Base-by-base conservation (phyloP, 441 rosid genomes). In the Gossypium lobatum region DNA sequence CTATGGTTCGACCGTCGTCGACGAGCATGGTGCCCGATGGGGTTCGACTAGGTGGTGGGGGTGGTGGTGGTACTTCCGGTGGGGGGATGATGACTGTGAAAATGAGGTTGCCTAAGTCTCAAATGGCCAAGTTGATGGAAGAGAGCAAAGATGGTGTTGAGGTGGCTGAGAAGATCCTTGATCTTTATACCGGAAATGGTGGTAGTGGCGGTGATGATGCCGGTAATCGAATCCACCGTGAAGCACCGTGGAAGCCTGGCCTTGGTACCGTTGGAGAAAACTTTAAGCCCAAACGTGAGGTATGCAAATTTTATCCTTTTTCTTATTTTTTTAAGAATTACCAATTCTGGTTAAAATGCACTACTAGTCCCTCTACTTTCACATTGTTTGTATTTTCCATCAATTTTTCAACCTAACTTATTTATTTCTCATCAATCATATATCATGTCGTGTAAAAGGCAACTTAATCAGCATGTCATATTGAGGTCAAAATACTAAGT, bases 161-260 rank as follows among this genome's bases (percentile, higher is more conserved):
- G 79, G 88, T 81, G 23, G 88, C 88, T 0, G 81, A 84, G 77
- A 88, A 82, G 82, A 84, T 89, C 17, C 66, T 84, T 28, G 75
- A 78, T 79, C 70, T 86, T 4, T 89, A 84, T 11, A 53, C 65
- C 69, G 81, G 64, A 7, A 77, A 61, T 0, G n/a, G 75, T 68
- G 81, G 83, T 21, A 71, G 59, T 2, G 13, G 74, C 71, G 79
- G 83, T 14, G 71, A 52, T 1, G 18, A 52, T 0, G 0, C 2
- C 26, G 72, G 5, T 28, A 17, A 52, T 2, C 72, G 17, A 10
- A 28, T 28, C 26, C 50, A 53, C 20, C 78, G 61, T 71, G 69
- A 64, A 0, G 31, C 58, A 50, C 76, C 69, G 0, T 76, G 73
- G 83, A 75, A 75, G 62, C 76, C 85, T 58, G 83, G 76, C 53